phyloP scores from a whole-genome alignment of 441 rosid species.

The Metrosideros polymorpha region DNA sequence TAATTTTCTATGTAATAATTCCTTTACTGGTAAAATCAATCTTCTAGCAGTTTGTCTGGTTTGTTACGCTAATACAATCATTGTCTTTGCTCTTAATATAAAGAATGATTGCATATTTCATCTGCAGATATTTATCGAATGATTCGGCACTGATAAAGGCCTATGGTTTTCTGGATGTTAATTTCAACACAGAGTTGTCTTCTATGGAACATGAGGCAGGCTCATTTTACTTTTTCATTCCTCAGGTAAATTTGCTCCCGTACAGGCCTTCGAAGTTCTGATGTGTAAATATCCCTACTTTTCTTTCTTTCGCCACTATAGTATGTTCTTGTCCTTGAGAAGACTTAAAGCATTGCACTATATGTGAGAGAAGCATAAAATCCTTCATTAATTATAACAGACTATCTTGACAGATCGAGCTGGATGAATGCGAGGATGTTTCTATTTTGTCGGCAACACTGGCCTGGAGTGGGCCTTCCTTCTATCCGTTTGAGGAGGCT shows the following conservation, averaged over 20 bases:
- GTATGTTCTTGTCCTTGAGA: background rate
- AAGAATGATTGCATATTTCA: conserved; percentile 16
- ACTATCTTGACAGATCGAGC: conserved; percentile 60
- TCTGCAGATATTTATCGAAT: conserved; percentile 74
- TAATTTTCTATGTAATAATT: background rate
- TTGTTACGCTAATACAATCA: background rate
- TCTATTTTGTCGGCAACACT: conserved; percentile 72
- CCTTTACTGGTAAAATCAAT: background rate
- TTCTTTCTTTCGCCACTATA: background rate
- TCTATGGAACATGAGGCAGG: conserved; percentile 52
- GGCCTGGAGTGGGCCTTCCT: conserved; percentile 66
- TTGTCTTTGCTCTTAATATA: background rate
- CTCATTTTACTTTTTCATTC: conserved; percentile 67
- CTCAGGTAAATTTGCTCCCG: conserved; percentile 49
- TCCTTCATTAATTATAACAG: background rate
- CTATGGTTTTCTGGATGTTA: conserved; percentile 71
- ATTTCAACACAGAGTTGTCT: conserved; percentile 27
- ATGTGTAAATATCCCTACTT: background rate
- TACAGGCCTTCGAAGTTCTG: background rate
- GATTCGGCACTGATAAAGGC: conserved; percentile 44
- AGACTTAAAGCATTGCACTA: background rate
- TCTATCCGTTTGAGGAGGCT: conserved; percentile 47
- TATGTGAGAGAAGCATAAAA: background rate
- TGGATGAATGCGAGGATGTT: conserved; percentile 55
- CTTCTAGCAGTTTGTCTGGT: background rate